Percentiles rank a stretch among this genome's conserved stretches.
Evolutionary conservation across 177 flowering plant species (phyloP).

Genomic region (Vitis hybrid): DNA sequence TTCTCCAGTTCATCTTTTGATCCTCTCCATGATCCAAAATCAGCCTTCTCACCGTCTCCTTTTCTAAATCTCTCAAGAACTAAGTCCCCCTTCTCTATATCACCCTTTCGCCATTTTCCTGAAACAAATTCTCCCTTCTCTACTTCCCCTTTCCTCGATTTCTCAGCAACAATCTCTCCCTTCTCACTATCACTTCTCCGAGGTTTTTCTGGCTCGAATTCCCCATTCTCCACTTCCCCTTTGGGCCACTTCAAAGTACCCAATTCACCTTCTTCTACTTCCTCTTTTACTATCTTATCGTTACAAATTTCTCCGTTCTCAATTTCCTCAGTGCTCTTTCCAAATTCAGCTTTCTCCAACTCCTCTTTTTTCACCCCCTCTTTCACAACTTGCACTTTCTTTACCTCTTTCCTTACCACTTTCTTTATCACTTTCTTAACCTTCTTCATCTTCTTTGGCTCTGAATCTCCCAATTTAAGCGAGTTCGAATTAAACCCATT

Average conservation of each 20-base stretch:
- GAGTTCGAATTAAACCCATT: slow-evolving; percentile 56
- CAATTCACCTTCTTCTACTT: slow-evolving; percentile 78
- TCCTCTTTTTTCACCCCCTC: slow-evolving; percentile 19
- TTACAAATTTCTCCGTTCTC: slow-evolving; percentile 31
- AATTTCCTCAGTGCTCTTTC: slow-evolving; percentile 19
- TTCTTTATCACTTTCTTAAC: slow-evolving; percentile 36
- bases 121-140: slow-evolving; percentile 32
- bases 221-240: slow-evolving; percentile 53
- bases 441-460: slow-evolving; percentile 51
- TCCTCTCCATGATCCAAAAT: slow-evolving; percentile 26
- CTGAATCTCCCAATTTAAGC: slow-evolving; percentile 31
- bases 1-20: slow-evolving; percentile 45
- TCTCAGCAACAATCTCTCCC: slow-evolving; percentile 35
- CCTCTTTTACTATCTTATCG: slow-evolving; percentile 39
- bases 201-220: slow-evolving; percentile 33
- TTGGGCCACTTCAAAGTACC: slow-evolving; percentile 39
- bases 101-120: slow-evolving; percentile 34
- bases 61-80: slow-evolving; percentile 22
- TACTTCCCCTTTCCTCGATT: slow-evolving; percentile 26
- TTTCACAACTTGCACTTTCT: slow-evolving; percentile 13
- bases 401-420: slow-evolving; percentile 29
- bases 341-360: slow-evolving; percentile 24
- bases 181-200: slow-evolving; percentile 36
- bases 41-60: slow-evolving; percentile 37
- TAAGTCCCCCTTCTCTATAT: slow-evolving; percentile 22